phyloP scores from a whole-genome alignment of 2,329 filamentous ascomycete species.

The Dothideomycetes sp. region DNA sequence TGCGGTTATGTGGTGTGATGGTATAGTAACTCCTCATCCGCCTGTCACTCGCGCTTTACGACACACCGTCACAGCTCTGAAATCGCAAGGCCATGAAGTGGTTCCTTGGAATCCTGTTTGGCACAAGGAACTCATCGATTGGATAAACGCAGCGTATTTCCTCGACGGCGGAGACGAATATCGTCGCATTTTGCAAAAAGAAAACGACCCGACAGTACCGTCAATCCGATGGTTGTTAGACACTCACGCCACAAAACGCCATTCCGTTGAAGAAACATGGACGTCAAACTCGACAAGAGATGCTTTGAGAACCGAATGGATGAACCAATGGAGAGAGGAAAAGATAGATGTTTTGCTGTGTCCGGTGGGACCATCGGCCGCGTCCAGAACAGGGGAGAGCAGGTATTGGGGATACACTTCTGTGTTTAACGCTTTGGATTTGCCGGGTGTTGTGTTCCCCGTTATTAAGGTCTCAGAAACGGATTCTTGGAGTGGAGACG shows the following conservation, averaged over 20 bases:
- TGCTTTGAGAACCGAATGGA: slow-evolving; percentile 37
- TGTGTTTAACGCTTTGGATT: slow-evolving; percentile 53
- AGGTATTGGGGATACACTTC: slow-evolving; percentile 56
- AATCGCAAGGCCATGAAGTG: slow-evolving; percentile 43
- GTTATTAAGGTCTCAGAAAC: slow-evolving; percentile 41
- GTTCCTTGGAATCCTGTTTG: slow-evolving; percentile 47
- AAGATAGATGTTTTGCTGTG: slow-evolving; percentile 53
- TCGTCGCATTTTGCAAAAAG: neutral
- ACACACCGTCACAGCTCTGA: slow-evolving; percentile 44
- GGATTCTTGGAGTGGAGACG: slow-evolving; percentile 32
- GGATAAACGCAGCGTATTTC: slow-evolving; percentile 12
- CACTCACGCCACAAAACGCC: neutral
- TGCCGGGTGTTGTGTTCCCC: slow-evolving; percentile 49
- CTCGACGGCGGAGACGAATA: slow-evolving; percentile 10
- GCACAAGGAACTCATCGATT: slow-evolving; percentile 32
- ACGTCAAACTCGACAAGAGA: slow-evolving; percentile 28
- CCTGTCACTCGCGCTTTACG: slow-evolving; percentile 51
- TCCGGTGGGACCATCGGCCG: slow-evolving; percentile 47
- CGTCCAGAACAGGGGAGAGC: slow-evolving; percentile 45
- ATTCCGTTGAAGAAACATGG: slow-evolving; percentile 8
- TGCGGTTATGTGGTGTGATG: slow-evolving; percentile 57
- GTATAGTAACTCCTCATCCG: slow-evolving; percentile 55
- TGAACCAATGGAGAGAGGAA: slow-evolving; percentile 33
- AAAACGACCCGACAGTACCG: slow-evolving; percentile 6
- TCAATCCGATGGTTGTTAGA: slow-evolving; percentile 8